A percentile compares a stretch with the other conserved stretches of the same genome.
Evolutionary conservation across 2,329 filamentous ascomycete genomes (phyloP).

Genomic region (Alternaria metachromatica): DNA sequence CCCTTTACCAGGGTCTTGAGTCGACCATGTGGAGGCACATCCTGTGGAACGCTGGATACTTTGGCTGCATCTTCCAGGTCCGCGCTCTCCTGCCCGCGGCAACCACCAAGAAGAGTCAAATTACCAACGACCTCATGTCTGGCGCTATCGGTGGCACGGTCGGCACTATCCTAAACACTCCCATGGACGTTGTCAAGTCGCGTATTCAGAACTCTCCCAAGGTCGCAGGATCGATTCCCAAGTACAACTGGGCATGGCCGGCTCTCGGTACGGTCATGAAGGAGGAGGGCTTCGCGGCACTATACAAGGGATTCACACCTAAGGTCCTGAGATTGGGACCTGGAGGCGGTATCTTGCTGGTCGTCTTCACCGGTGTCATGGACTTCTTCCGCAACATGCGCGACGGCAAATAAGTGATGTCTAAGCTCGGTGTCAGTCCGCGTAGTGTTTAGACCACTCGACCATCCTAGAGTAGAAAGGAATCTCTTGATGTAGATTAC

Average conservation of each 20-base stretch:
- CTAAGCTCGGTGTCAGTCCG: not conserved
- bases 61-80: constrained; percentile 98
- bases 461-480: not conserved
- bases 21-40: constrained; percentile 96
- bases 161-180: constrained; percentile 92
- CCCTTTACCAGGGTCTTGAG: constrained; percentile 96
- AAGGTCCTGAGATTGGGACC: constrained; percentile 85
- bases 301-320: constrained; percentile 98
- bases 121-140: constrained; percentile 85
- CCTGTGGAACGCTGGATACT: constrained; percentile 94
- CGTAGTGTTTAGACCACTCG: not conserved
- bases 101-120: constrained; percentile 80
- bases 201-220: constrained; percentile 94
- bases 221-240: constrained; percentile 79
- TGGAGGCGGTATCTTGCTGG: constrained; percentile 76
- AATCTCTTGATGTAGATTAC: not conserved
- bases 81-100: constrained; percentile 80
- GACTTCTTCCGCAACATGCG: constrained; percentile 86
- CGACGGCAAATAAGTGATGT: constrained; percentile 37
- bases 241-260: constrained; percentile 99
- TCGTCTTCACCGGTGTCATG: constrained; percentile 87
- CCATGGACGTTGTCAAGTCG: constrained; percentile 97
- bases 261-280: constrained; percentile 83
- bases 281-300: constrained; percentile 88
- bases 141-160: constrained; percentile 87